Conservation (phyloP, 805 yeast species). For the Isabelozyma gotoi region DNA sequence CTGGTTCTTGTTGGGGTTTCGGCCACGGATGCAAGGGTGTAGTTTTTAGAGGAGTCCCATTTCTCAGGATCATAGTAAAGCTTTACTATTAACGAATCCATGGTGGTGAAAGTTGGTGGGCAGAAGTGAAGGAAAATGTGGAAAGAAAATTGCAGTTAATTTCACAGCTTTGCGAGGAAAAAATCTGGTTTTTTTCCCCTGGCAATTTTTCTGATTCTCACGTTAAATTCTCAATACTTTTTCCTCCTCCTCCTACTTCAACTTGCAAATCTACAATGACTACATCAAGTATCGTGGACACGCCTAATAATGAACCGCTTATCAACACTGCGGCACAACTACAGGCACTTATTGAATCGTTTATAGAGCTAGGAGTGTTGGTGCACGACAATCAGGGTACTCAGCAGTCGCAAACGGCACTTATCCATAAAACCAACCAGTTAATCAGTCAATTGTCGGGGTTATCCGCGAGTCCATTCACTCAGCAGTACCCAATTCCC, state of each 20-base stretch:
- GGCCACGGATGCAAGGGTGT: not conserved
- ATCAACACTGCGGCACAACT: conserved; percentile 29
- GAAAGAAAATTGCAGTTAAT: not conserved
- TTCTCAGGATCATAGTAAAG: conserved; percentile 9
- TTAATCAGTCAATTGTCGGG: conserved; percentile 36
- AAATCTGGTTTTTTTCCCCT: too few relatives aligned
- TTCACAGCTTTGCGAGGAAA: too few relatives aligned
- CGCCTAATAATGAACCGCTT: conserved; percentile 27
- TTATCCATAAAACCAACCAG: conserved; percentile 42
- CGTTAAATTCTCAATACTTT: not conserved
- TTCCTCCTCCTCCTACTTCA: not conserved
- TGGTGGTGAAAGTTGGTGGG: not conserved
- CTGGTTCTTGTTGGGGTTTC: not conserved
- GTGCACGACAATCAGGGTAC: conserved; percentile 95
- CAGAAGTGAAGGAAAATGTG: not conserved
- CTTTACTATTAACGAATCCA: conserved; percentile 9
- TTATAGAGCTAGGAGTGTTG: conserved; percentile 85
- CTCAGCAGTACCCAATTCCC: conserved; percentile 55
- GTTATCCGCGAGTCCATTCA: conserved; percentile 29
- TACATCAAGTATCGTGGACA: conserved; percentile 22
- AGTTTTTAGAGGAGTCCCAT: not conserved
- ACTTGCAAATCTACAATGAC: conserved; percentile 31
- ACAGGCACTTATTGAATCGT: conserved; percentile 55
- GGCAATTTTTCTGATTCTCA: too few relatives aligned
- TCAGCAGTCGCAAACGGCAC: conserved; percentile 62